phyloP scores from a whole-genome alignment of 768 basidiomycete genomes.

The Kwoniella sp. region DNA sequence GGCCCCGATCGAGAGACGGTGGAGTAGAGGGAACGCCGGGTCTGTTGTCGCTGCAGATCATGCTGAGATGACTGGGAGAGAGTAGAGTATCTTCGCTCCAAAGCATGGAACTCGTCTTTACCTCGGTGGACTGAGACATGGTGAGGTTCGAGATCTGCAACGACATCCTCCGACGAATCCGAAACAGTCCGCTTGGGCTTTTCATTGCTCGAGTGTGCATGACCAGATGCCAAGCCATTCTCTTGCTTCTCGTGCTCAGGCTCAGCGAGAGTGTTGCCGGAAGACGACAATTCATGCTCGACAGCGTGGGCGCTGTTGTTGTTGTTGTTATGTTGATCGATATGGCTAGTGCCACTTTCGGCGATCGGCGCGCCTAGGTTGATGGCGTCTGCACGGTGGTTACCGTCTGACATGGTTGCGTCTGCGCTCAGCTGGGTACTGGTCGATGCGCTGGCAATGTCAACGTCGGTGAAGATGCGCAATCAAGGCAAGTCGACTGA shows the following conservation, averaged over 20 bases:
- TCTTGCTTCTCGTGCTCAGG: constrained; percentile 14
- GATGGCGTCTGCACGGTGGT: constrained; percentile 3
- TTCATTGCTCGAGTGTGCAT: neutral
- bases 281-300: constrained; percentile 13
- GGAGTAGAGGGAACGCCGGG: constrained; percentile 25
- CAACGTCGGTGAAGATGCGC: neutral
- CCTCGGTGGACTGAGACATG: constrained; percentile 43
- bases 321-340: constrained; percentile 7
- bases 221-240: constrained; percentile 6
- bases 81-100: constrained; percentile 44
- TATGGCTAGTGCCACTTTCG: neutral
- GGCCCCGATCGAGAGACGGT: constrained; percentile 2
- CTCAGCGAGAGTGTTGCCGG: constrained; percentile 28
- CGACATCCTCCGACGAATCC: constrained; percentile 41
- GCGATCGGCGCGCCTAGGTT: constrained; percentile 23
- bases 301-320: constrained; percentile 1
- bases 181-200: constrained; percentile 24
- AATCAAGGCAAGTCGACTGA: neutral
- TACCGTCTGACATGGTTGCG: constrained; percentile 16
- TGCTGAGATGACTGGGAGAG: constrained; percentile 39
- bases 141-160: constrained; percentile 40
- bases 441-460: neutral
- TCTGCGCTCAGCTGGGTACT: constrained; percentile 2
- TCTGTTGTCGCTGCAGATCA: constrained; percentile 36
- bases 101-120: constrained; percentile 43